These are phyloP conservation scores for Periconia sp. DNA, from an alignment of 2,329 filamentous ascomycete genomes.

Conservation along the genomic window DNA sequence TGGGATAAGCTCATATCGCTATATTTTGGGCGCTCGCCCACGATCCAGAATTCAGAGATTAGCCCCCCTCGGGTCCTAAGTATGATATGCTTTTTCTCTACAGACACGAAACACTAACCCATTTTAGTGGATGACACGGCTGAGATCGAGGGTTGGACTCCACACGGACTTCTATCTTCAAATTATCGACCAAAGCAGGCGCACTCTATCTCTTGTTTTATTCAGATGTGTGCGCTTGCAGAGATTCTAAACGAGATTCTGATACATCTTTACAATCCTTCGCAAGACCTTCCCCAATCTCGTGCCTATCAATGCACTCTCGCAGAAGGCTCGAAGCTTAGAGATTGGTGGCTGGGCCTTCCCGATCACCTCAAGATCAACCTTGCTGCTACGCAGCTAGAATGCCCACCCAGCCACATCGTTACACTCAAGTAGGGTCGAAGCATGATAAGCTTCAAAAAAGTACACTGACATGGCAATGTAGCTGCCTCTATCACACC, in stretches of 20 bases:
- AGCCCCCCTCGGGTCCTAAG: conserved; percentile 13
- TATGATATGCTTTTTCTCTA: not conserved
- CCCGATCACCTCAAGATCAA: conserved; percentile 17
- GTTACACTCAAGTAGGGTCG: conserved; percentile 14
- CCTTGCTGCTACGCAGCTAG: conserved; percentile 2
- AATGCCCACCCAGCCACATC: conserved; percentile 15
- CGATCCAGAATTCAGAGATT: conserved; percentile 15
- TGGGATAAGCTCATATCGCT: conserved; percentile 20
- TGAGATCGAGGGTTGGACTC: conserved; percentile 15
- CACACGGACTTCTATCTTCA: conserved; percentile 7
- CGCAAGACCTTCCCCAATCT: conserved; percentile 1
- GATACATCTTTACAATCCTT: conserved; percentile 13
- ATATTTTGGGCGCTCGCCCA: conserved; percentile 15
- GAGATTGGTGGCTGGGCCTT: conserved; percentile 15
- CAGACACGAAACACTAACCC: not conserved
- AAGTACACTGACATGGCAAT: not conserved
- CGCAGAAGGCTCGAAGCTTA: conserved; percentile 8
- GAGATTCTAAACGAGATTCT: conserved; percentile 17
- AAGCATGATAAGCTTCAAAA: too few species aligned
- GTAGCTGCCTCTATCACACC: conserved; percentile 15
- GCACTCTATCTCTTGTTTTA: conserved; percentile 17
- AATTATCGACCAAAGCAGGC: conserved; percentile 13
- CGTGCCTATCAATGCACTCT: conserved; percentile 8
- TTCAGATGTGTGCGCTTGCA: conserved; percentile 15
- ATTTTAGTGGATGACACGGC: conserved; percentile 16